These are phyloP conservation scores for Lizanozyma gosingica DNA, from an alignment of 1,139 yeast genomes.

Conservation along the genomic window DNA sequence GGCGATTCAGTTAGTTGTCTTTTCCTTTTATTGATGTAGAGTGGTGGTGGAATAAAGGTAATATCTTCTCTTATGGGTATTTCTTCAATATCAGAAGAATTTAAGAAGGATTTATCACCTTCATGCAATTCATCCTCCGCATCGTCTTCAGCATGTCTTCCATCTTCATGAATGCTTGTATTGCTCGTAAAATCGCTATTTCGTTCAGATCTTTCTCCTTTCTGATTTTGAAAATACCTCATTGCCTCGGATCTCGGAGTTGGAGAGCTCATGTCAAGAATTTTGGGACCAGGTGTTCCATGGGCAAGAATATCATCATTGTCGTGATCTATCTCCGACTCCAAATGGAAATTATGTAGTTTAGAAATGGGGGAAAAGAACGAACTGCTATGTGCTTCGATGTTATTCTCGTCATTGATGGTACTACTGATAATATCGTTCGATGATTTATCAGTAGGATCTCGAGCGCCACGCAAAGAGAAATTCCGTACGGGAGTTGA, in stretches of 20 bases:
- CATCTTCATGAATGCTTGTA: neutral
- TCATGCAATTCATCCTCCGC: neutral
- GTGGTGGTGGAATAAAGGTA: neutral
- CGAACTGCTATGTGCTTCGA: neutral
- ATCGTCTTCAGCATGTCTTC: neutral
- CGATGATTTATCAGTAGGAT: too few relatives aligned
- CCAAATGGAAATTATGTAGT: slow-evolving; percentile 11
- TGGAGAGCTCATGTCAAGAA: neutral
- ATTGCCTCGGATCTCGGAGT: neutral
- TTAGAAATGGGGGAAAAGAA: slow-evolving; percentile 5
- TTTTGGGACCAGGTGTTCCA: neutral
- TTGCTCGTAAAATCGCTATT: too few relatives aligned
- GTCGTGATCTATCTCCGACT: slow-evolving; percentile 7
- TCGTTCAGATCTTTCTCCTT: neutral
- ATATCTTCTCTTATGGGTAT: neutral
- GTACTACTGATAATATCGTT: too few relatives aligned
- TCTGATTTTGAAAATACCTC: neutral
- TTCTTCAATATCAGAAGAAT: neutral
- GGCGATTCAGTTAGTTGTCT: neutral
- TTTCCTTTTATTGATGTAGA: neutral
- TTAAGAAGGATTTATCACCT: neutral
- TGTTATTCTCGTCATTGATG: too few relatives aligned
- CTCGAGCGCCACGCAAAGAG: too few relatives aligned
- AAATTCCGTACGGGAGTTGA: neutral
- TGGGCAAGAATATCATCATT: slow-evolving; percentile 1